Base-by-base conservation (phyloP, 2,329 filamentous ascomycete species). In the Diaporthe nobilis region DNA sequence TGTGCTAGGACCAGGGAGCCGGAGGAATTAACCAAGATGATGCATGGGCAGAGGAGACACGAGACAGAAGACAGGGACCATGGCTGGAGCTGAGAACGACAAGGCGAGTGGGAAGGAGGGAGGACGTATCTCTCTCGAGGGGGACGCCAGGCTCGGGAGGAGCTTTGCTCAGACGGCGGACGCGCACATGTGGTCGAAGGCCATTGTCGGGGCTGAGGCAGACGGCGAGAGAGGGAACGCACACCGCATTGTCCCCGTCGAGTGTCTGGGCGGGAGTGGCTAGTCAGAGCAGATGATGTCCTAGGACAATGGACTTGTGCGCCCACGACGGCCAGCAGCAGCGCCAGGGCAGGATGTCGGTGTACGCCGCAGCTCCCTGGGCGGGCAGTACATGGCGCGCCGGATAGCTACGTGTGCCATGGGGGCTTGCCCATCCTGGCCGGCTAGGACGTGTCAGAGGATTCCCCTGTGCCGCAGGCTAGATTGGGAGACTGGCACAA, bases 191-290 rank as follows among this genome's bases (percentile, higher is more conserved):
- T 77, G 73, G 37, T 73, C 39, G 44, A 39, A 53, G 31, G 73
- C 37, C 73, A 71, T 72, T 68, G 37, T 49, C 68, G 60, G 53
- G 51, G 49, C 53, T 75, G 70, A 60, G 73, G 73, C 61, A 71
- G 73, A 72, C 73, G 39, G 73, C 47, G 57, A 75, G 70, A 34
- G 31, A 53, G 68, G 71, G 70, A 57, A 65, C 60, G 75, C 73
- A 73, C 73, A 75, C 73, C 60, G 53, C 58, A 53, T 65, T 70
- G 68, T 75, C 72, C 72, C 73, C 72, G 71, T 67, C 44, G 15
- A 70, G 47, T 39, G 67, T 72, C 68, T 60, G 44, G 67, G 39
- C 53, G 65, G 49, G n/a, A 39, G 49, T 55, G 65, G 34, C 65
- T 42, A 65, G 71, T 22, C 34, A 51, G 39, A 68, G 67, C 71